Conservation (phyloP, 2,329 filamentous ascomycete genomes). For the Exophiala lecanii-corni region DNA sequence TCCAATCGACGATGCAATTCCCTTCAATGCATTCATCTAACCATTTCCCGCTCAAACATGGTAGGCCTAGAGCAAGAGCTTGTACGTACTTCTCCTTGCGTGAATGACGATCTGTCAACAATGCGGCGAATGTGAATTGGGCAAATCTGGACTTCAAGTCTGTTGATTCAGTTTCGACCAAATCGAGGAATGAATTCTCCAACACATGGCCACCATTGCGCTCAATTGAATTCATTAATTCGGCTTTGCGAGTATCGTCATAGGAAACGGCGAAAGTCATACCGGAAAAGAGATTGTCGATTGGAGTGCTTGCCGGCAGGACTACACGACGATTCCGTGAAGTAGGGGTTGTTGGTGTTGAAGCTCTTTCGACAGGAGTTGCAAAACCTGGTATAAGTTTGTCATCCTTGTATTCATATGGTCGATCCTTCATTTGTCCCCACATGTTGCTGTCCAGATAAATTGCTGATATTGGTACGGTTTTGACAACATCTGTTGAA, state of each 20-base stretch:
- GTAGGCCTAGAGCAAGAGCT: slow-evolving; percentile 81
- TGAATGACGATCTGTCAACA: slow-evolving; percentile 82
- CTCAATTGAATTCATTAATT: slow-evolving; percentile 59
- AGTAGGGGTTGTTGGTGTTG: slow-evolving; percentile 44
- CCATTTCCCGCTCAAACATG: slow-evolving; percentile 81
- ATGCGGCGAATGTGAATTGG: slow-evolving; percentile 69
- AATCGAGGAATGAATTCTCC: slow-evolving; percentile 69
- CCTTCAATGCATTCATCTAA: slow-evolving; percentile 62
- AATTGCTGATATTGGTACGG: slow-evolving; percentile 41
- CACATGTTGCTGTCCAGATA: slow-evolving; percentile 46
- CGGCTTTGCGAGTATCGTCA: slow-evolving; percentile 53
- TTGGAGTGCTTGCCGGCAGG: slow-evolving; percentile 7
- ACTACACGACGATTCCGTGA: slow-evolving; percentile 36
- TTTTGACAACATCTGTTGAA: slow-evolving; percentile 31
- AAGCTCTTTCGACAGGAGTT: slow-evolving; percentile 37
- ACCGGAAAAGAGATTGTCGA: slow-evolving; percentile 63
- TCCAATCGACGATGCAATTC: slow-evolving; percentile 62
- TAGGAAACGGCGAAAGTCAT: slow-evolving; percentile 90
- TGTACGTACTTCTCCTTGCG: slow-evolving; percentile 91
- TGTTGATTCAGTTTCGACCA: slow-evolving; percentile 57
- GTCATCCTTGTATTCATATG: slow-evolving; percentile 29
- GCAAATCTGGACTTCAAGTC: slow-evolving; percentile 51
- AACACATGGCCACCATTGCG: slow-evolving; percentile 70
- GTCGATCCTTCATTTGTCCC: slow-evolving; percentile 41
- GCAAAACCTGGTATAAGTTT: slow-evolving; percentile 27